Evolutionary conservation across 2,329 filamentous ascomycete genomes (phyloP).

Genomic region (Paecilomyces variotii): DNA sequence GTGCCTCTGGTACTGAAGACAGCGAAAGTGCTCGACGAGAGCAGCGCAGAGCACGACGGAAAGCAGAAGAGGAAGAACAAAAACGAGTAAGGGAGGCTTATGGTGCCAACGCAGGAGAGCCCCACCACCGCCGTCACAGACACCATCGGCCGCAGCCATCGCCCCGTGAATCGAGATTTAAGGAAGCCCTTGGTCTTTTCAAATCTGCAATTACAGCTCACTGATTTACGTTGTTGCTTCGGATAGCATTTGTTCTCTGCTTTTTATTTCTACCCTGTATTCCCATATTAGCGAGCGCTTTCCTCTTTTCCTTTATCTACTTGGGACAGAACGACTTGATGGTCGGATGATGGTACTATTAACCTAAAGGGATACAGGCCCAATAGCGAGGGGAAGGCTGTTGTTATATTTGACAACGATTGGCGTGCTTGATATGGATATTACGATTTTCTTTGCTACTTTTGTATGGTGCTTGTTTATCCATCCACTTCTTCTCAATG

Average conservation of each 20-base stretch:
- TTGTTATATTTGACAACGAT: not conserved
- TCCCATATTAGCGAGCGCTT: not conserved
- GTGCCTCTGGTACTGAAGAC: conserved; percentile 2
- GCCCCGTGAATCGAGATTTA: conserved; percentile 4
- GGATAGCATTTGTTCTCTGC: not conserved
- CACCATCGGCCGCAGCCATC: conserved; percentile 3
- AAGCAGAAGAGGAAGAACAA: conserved; percentile 5
- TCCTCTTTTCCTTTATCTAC: not conserved
- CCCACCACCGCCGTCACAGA: conserved; percentile 2
- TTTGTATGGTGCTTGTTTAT: not conserved
- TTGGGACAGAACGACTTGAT: not conserved
- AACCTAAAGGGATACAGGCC: not conserved
- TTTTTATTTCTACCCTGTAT: not conserved
- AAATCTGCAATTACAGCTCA: conserved; percentile 8
- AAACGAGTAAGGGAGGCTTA: conserved; percentile 3
- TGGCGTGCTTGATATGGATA: not conserved
- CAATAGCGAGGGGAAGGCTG: not conserved
- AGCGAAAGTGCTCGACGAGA: conserved; percentile 4
- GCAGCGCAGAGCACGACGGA: conserved; percentile 7
- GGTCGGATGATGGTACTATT: not conserved
- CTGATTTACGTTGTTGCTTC: not conserved
- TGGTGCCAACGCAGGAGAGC: conserved; percentile 3
- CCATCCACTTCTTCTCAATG: not conserved
- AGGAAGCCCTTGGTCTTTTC: conserved; percentile 1
- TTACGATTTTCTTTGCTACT: not conserved